A percentile compares a stretch with the other conserved stretches of the same genome.
These are phyloP conservation scores for Suhomyces faveliae DNA, from an alignment of 805 yeast species.

Conservation along the genomic window DNA sequence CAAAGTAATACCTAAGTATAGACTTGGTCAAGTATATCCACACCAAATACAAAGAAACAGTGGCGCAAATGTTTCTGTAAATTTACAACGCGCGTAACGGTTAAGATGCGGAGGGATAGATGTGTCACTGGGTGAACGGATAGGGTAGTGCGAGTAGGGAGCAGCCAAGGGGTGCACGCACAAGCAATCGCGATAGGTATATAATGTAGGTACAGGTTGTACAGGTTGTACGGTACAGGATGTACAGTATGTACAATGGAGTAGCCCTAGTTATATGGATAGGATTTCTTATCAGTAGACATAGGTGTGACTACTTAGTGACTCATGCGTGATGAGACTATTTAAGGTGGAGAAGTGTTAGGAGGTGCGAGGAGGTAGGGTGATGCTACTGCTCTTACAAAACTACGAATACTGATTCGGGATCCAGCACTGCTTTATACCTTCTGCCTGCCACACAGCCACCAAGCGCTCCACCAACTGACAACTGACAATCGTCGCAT, in stretches of 20 bases:
- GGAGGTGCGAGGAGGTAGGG: too few relatives aligned
- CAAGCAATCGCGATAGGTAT: background rate
- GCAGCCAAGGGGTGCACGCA: background rate
- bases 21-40: background rate
- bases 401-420: too few relatives aligned
- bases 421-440: background rate
- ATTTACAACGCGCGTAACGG: background rate
- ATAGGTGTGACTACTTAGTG: background rate
- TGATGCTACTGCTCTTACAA: too few relatives aligned
- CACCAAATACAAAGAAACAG: background rate
- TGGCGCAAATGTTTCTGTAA: background rate
- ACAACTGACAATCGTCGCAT: background rate
- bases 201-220: too few relatives aligned
- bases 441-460: background rate
- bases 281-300: conserved; percentile 1
- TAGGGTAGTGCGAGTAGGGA: background rate
- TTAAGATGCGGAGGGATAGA: background rate
- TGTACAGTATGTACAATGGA: too few relatives aligned
- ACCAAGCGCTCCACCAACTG: background rate
- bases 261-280: background rate
- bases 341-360: background rate
- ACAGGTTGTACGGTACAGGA: too few relatives aligned
- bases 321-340: background rate
- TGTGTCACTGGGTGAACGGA: background rate
- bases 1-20: background rate